A percentile compares a stretch with the other conserved stretches of the same genome.
phyloP scores from a whole-genome alignment of 2,329 filamentous ascomycete species.

The Lizonia empirigonia region DNA sequence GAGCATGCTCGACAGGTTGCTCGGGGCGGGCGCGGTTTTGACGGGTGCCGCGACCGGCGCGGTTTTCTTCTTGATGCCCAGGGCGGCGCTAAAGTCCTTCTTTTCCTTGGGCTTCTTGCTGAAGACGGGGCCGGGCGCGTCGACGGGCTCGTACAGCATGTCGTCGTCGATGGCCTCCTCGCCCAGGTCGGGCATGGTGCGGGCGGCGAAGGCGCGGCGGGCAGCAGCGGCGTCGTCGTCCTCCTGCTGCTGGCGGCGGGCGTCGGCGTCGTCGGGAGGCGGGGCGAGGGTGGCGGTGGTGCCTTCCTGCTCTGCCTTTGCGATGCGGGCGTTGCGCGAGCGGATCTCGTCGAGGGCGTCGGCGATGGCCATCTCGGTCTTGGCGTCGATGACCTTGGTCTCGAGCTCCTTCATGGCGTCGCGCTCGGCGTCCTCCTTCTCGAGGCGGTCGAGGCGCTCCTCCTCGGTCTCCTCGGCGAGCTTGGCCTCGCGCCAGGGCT shows the following conservation, averaged over 20 bases:
- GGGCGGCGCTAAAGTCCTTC: slow-evolving; percentile 73
- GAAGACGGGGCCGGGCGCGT: slow-evolving; percentile 58
- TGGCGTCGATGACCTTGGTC: slow-evolving; percentile 89
- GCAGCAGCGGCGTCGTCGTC: slow-evolving; percentile 84
- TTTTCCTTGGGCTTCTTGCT: slow-evolving; percentile 88
- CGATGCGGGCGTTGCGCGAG: slow-evolving; percentile 85
- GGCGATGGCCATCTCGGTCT: slow-evolving; percentile 93
- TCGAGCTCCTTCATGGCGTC: slow-evolving; percentile 97
- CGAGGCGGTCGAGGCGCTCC: slow-evolving; percentile 81
- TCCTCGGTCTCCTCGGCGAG: slow-evolving; percentile 80
- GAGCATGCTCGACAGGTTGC: slow-evolving; percentile 32
- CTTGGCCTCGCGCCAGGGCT: slow-evolving; percentile 79
- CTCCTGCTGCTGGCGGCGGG: slow-evolving; percentile 70
- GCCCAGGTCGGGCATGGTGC: slow-evolving; percentile 52
- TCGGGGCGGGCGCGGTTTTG: slow-evolving; percentile 21
- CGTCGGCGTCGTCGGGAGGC: slow-evolving; percentile 58
- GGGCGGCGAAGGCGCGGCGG: slow-evolving; percentile 70
- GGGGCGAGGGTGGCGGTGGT: slow-evolving; percentile 58
- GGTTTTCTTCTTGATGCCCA: slow-evolving; percentile 74
- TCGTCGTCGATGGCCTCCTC: slow-evolving; percentile 57
- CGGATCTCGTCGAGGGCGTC: slow-evolving; percentile 95
- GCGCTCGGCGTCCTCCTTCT: slow-evolving; percentile 77
- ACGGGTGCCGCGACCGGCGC: slow-evolving; percentile 12
- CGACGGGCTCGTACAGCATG: slow-evolving; percentile 46
- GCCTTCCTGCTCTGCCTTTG: slow-evolving; percentile 71